Evolutionary conservation across 441 rosid species (phyloP), one percentile per base, ranked within the genome.

Genomic region (Euphorbia corollata): DNA sequence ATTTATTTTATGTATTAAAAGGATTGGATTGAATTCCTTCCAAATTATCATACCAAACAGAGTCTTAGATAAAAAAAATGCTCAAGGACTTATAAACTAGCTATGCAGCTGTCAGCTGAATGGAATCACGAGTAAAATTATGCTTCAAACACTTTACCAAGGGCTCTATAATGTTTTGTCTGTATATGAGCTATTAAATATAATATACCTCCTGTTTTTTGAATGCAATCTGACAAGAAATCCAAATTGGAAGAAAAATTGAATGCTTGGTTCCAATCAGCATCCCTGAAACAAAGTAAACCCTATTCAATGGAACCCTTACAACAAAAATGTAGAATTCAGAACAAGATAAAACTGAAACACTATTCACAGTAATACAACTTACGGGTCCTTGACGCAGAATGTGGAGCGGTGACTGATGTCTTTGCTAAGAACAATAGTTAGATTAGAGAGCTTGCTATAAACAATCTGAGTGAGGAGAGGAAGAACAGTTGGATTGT

Each of bases 201-300:
- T 58, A 47, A 48, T 2, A 58, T 86, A 91, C 99, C 99, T 75
- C 16, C 8, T 55, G 89, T 82, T 72, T 82, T 81, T 59, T 56
- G 59, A 60, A 85, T 61, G 82, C 99, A 91, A 64, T 84, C 53
- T 65, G 85, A 70, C 75, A 94, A 23, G 86, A 94, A 94, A 43
- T 80, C 83, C 83, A 88, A 75, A 80, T 91, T 83, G 64, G 92
- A 81, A 19, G 96, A 83, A 78, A 79, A 94, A 68, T 87, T 85
- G 77, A 91, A 94, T 59, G 99, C 93, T 75, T 65, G 80, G 68
- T 89, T 79, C 96, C 96, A 94, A 71, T 94, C 97, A 73, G 82
- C 88, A 1, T 83, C 72, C 92, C 99, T 94, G 96, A 75, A 78
- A 84, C 68, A 73, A 41, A 45, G 45, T 45, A 9, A 48, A 69